Conservation (phyloP, 768 basidiomycete species). For the Boletus pseudopeckii region DNA sequence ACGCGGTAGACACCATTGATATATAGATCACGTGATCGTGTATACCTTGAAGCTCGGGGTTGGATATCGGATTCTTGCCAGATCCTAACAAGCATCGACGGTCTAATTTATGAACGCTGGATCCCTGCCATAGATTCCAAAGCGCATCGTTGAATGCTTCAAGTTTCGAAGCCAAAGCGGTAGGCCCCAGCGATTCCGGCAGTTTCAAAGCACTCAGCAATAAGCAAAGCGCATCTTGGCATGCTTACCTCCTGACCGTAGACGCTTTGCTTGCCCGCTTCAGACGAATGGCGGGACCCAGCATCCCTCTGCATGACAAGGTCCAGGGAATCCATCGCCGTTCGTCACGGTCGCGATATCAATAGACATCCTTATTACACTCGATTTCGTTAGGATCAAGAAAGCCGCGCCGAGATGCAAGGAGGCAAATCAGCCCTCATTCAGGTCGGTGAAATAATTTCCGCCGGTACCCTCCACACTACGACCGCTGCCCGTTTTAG, state of each 20-base stretch:
- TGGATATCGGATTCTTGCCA: too few species aligned
- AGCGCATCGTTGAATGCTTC: neutral
- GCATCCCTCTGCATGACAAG: neutral
- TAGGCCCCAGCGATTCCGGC: neutral
- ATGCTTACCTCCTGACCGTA: too few species aligned
- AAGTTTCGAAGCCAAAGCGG: too few species aligned
- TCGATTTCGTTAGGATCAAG: neutral
- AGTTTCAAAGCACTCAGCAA: neutral
- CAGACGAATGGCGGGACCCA: too few species aligned
- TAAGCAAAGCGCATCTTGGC: neutral
- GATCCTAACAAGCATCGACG: neutral
- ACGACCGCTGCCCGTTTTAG: neutral
- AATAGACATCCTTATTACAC: neutral
- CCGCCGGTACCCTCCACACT: neutral
- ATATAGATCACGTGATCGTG: slow-evolving; percentile 1
- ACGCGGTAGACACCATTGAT: neutral
- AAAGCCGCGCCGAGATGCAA: too few species aligned
- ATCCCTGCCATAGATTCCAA: neutral
- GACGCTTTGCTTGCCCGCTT: neutral
- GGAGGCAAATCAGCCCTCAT: too few species aligned
- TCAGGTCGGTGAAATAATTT: neutral
- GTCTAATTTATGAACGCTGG: neutral
- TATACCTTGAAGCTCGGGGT: neutral
- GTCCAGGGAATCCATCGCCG: neutral
- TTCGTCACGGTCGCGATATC: too few species aligned